A percentile compares a stretch with the other conserved stretches of the same genome.
These are phyloP conservation scores for Aegilops bicornis DNA, from an alignment of 176 grass and related monocot species.

Conservation along the genomic window DNA sequence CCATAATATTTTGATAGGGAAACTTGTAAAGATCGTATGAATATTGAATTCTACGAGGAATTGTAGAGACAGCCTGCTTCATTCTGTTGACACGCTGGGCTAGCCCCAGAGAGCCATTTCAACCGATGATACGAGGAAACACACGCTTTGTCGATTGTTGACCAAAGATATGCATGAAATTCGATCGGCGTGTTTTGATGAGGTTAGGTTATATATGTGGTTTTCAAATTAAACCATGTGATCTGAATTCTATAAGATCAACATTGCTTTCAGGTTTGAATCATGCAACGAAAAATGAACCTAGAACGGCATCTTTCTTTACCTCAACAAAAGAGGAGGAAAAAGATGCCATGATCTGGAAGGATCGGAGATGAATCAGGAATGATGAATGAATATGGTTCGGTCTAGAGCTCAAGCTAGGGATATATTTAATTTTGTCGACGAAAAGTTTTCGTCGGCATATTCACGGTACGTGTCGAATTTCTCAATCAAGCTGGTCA, in stretches of 20 bases:
- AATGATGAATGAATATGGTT: background rate
- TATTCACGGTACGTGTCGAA: background rate
- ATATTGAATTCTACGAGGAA: background rate
- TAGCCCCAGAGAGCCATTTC: background rate
- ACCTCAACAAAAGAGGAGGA: background rate
- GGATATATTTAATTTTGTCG: background rate
- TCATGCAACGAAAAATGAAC: background rate
- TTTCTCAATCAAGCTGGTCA: background rate
- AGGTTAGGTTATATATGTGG: background rate
- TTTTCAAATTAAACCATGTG: background rate
- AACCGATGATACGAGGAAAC: background rate
- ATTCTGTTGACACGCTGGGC: constrained; percentile 24
- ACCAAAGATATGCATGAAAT: background rate
- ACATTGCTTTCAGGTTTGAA: background rate
- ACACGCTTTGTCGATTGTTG: constrained; percentile 10
- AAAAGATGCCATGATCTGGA: background rate
- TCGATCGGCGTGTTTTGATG: background rate
- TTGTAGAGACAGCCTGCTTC: constrained; percentile 6
- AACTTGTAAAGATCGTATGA: constrained; percentile 9
- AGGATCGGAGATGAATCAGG: background rate
- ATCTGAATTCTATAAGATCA: background rate
- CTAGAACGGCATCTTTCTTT: background rate
- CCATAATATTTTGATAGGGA: background rate
- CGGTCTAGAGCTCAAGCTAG: background rate
- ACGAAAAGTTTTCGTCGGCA: background rate